phyloP scores from a whole-genome alignment of 208 protist species.

The Leishmania lainsoni region DNA sequence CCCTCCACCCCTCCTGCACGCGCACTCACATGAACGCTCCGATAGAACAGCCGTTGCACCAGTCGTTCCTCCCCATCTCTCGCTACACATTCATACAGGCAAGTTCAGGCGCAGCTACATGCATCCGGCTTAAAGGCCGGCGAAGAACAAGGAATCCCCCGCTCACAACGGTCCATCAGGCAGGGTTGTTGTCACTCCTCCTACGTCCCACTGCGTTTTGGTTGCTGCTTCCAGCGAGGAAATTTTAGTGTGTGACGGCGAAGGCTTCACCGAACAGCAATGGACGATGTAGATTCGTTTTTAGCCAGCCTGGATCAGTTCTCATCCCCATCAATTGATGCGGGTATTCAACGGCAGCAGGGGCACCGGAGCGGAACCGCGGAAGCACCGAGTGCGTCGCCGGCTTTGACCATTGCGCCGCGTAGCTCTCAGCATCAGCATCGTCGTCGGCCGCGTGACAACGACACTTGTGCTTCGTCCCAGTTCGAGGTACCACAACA shows the following conservation, averaged over 20 bases:
- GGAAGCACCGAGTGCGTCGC: background rate
- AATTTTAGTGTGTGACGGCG: background rate
- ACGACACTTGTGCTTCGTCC: background rate
- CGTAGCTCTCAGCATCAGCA: conserved; percentile 5
- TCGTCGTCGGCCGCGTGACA: conserved; percentile 2
- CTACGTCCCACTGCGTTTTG: background rate
- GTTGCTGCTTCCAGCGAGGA: background rate
- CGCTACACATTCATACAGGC: background rate
- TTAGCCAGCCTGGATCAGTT: conserved; percentile 58
- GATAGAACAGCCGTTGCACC: background rate
- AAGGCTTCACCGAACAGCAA: conserved; percentile 6
- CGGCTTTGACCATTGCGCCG: background rate
- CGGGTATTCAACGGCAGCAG: conserved; percentile 36
- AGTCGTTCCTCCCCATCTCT: background rate
- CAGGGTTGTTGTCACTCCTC: background rate
- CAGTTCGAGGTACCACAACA: background rate
- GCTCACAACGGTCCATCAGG: background rate
- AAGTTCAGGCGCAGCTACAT: background rate
- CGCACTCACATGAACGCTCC: background rate
- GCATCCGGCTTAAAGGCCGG: background rate
- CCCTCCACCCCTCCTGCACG: background rate
- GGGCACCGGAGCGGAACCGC: background rate
- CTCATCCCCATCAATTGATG: conserved; percentile 38
- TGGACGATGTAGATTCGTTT: conserved; percentile 65
- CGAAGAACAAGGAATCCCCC: background rate